Evolutionary conservation across 2,329 filamentous ascomycete genomes (phyloP).

Genomic region (Rutstroemia sp.): DNA sequence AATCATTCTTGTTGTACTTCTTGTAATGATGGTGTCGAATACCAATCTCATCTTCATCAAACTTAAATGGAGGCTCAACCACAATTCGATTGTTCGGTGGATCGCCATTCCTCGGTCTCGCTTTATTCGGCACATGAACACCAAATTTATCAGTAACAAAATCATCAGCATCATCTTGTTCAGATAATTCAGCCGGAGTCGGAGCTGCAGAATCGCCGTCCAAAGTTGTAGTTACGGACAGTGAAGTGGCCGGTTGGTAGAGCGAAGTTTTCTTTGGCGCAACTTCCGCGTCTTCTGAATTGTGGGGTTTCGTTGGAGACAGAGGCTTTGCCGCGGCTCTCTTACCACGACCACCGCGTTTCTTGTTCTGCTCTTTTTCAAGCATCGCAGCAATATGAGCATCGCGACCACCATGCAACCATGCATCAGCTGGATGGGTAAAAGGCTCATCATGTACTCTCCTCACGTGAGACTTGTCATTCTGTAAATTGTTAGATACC

Average conservation of each 20-base stretch:
- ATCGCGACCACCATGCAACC: constrained; percentile 3
- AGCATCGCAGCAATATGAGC: constrained; percentile 4
- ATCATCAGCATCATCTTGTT: constrained; percentile 16
- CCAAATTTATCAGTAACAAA: constrained; percentile 23
- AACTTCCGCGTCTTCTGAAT: constrained; percentile 7
- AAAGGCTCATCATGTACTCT: neutral
- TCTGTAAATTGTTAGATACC: constrained; percentile 15
- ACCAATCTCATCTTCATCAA: constrained; percentile 27
- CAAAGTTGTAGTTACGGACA: constrained; percentile 1
- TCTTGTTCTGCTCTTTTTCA: constrained; percentile 4
- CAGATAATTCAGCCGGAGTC: constrained; percentile 17
- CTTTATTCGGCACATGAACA: constrained; percentile 19
- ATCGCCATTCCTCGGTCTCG: constrained; percentile 19
- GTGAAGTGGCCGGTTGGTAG: constrained; percentile 11
- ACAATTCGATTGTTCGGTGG: constrained; percentile 22
- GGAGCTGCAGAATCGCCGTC: constrained; percentile 16
- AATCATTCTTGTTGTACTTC: constrained; percentile 18
- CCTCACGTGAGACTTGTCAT: constrained; percentile 10
- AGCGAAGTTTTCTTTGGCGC: constrained; percentile 12
- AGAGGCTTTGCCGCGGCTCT: constrained; percentile 7
- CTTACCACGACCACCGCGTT: constrained; percentile 5
- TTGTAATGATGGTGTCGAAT: constrained; percentile 21
- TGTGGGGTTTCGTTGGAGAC: neutral
- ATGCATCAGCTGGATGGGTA: constrained; percentile 5
- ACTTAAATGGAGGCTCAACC: constrained; percentile 18